phyloP scores from a whole-genome alignment of 2,329 filamentous ascomycete species.

The Botryotinia convoluta region DNA sequence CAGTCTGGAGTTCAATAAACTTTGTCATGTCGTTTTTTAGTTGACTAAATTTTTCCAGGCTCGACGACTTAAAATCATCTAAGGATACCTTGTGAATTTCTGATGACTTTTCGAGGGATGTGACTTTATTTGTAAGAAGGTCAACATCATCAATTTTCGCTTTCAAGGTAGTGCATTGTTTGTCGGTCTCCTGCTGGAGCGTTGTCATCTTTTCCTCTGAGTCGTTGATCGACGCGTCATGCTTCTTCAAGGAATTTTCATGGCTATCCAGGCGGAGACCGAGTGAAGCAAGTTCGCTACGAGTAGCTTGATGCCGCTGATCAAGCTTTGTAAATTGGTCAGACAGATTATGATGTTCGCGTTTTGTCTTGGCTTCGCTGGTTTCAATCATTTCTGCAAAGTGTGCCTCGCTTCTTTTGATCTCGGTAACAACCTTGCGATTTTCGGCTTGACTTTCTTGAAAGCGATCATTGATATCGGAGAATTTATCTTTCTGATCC shows the following conservation, averaged over 20 bases:
- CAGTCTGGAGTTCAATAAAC: background rate
- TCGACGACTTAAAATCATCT: background rate
- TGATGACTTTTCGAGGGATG: background rate
- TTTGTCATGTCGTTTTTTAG: background rate
- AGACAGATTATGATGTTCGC: background rate
- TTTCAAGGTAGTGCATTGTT: background rate
- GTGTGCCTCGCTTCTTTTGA: background rate
- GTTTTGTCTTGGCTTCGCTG: background rate
- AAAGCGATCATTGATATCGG: background rate
- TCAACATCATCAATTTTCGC: background rate
- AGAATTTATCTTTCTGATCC: background rate
- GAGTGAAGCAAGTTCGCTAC: background rate
- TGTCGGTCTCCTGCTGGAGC: background rate
- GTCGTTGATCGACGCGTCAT: background rate
- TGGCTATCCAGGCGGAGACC: background rate
- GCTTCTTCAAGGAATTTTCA: background rate
- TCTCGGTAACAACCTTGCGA: background rate
- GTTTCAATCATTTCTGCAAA: background rate
- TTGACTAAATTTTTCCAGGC: background rate
- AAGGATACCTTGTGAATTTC: background rate
- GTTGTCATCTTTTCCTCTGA: background rate
- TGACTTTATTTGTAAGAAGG: background rate
- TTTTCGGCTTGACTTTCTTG: background rate
- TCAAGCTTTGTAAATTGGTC: background rate
- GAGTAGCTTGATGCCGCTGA: background rate